Base-by-base conservation (phyloP, 805 yeast species). In the Yamadazyma akitaensis region DNA sequence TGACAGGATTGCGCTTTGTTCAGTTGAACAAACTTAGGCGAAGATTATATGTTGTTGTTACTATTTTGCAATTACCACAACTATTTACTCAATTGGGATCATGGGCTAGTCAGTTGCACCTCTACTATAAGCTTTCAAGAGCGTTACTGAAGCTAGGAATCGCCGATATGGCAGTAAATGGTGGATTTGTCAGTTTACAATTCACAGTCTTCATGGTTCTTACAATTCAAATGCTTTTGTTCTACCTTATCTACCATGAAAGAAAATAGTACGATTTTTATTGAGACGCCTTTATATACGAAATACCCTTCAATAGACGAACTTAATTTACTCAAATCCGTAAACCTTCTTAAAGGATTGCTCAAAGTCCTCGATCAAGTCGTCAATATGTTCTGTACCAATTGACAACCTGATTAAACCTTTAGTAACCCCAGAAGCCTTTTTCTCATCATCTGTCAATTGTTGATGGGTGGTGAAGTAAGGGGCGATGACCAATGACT, bases 381-480 rank as follows among this genome's bases (percentile, higher is more conserved):
- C 98, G 55, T 90, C 96, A 60, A 90, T 85, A 65, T 80, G 83
- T 73, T 91, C 98, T 44, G 89, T 85, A 62, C 98, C 98, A 40
- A 88, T 87, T 39, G 96, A 81, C 38, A 89, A 84, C 73, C 99
- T 84, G 58, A 92, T 82, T 61, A 89, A 78, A 55, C 88, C 97
- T 58, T 85, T 83, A 46, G 94, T 80, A 48, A 92, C 97, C 68
- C 97, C 97, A 42, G 95, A 76, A 12, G 85, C 81, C 36, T 70
- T 47, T 71, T 88, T 88, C 73, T 89, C 97, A 54, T 82, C 86
- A 39, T 87, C 89, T 36, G 73, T 67, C 61, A 92, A 78, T 73
- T 94, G 98, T 65, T 89, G 91, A 70, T 92, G 99, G 21, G 98
- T 92, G 35, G 98, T 94, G 70, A 80, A 89, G 77, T 85, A 91